phyloP scores from a whole-genome alignment of 2,329 filamentous ascomycete species.

The Graphilbum sp. region DNA sequence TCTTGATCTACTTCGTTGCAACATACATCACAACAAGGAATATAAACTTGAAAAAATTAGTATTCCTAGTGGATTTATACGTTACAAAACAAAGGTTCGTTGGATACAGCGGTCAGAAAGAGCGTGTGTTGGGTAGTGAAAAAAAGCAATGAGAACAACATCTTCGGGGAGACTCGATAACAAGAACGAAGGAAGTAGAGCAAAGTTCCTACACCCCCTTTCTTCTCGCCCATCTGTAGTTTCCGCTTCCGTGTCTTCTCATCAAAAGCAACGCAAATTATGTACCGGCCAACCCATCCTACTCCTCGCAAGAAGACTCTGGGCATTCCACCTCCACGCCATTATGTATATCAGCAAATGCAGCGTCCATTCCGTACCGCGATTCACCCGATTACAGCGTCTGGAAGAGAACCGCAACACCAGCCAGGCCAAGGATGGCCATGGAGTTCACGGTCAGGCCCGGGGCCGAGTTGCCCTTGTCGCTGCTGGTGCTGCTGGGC shows the following conservation, averaged over 20 bases:
- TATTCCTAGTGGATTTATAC: conserved; percentile 8
- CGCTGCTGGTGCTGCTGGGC: conserved; percentile 11
- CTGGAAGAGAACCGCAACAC: conserved; percentile 24
- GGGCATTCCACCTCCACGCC: background rate
- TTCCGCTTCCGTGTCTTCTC: background rate
- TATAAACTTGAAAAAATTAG: too few relatives aligned
- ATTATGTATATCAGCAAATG: conserved; percentile 2
- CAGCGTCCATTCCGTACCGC: background rate
- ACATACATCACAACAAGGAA: too few relatives aligned
- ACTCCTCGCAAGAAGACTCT: background rate
- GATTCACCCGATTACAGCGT: conserved; percentile 37
- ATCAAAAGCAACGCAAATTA: background rate
- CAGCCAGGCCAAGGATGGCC: conserved; percentile 27
- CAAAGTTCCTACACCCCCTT: background rate
- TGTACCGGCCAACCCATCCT: background rate
- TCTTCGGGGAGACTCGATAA: background rate
- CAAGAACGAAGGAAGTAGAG: background rate
- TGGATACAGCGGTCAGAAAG: background rate
- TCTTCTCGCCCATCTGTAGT: background rate
- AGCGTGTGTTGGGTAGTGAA: background rate
- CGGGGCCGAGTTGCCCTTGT: conserved; percentile 24
- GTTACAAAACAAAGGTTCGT: conserved; percentile 3
- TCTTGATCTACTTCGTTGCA: too few relatives aligned
- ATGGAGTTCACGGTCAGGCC: conserved; percentile 29
- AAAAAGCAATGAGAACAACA: background rate